Evolutionary conservation across 1,139 yeast genomes (phyloP).

Genomic region (Debaryomycetaceae sp.): DNA sequence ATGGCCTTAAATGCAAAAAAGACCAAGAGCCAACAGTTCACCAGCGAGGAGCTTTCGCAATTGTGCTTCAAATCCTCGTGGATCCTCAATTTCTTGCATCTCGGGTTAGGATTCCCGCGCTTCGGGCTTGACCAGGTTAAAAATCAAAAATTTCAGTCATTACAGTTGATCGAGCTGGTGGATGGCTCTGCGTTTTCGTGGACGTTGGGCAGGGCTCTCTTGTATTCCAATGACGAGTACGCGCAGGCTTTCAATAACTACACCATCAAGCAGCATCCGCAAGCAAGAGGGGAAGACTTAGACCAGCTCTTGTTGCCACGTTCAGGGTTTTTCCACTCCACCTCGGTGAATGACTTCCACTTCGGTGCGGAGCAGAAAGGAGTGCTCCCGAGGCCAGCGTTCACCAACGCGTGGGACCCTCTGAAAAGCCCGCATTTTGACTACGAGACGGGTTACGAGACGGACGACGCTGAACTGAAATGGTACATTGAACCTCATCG

Average conservation of each 20-base stretch:
- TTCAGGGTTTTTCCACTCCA: constrained; percentile 48
- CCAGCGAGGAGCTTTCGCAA: constrained; percentile 38
- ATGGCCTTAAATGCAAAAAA: constrained; percentile 31
- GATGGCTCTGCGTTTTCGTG: constrained; percentile 71
- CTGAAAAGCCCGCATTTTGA: constrained; percentile 19
- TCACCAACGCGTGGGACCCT: constrained; percentile 20
- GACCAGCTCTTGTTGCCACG: constrained; percentile 14
- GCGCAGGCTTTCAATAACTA: constrained; percentile 34
- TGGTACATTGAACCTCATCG: constrained; percentile 49
- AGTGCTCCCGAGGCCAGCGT: constrained; percentile 42
- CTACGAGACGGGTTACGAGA: constrained; percentile 27
- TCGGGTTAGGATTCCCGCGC: constrained; percentile 70
- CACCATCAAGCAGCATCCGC: constrained; percentile 14
- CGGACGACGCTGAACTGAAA: constrained; percentile 27
- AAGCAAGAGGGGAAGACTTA: constrained; percentile 17
- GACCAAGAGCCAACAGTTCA: constrained; percentile 23
- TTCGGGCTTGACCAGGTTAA: constrained; percentile 37
- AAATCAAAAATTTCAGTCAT: constrained; percentile 32
- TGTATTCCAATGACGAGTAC: constrained; percentile 52
- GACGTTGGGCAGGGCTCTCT: constrained; percentile 78
- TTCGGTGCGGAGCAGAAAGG: constrained; percentile 52
- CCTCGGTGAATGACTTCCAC: constrained; percentile 43
- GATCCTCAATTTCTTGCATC: constrained; percentile 65
- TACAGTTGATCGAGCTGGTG: constrained; percentile 58
- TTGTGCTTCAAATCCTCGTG: constrained; percentile 70